phyloP scores from a whole-genome alignment of 345 rosid species.

The Turritis glabra region DNA sequence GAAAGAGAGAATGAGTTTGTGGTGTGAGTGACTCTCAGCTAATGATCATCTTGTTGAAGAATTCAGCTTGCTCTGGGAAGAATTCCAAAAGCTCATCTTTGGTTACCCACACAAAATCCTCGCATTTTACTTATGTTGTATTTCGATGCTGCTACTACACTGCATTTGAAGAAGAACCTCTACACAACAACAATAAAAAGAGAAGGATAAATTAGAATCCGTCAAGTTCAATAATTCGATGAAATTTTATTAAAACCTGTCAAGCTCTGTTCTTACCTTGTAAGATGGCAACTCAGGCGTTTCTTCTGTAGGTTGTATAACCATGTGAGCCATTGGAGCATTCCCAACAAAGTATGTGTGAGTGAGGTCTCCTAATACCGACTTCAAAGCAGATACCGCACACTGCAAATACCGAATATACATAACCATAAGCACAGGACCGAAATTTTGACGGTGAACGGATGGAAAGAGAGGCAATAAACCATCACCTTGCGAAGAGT shows the following conservation, averaged over 20 bases:
- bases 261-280: constrained; percentile 61
- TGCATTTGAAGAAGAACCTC: constrained; percentile 94
- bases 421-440: not conserved
- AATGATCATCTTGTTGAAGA: constrained; percentile 82
- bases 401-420: constrained; percentile 51
- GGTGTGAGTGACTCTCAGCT: constrained; percentile 47
- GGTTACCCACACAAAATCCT: constrained; percentile 88
- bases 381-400: constrained; percentile 82
- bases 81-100: constrained; percentile 86
- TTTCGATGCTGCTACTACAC: constrained; percentile 73
- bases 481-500: constrained; percentile 59
- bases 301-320: constrained; percentile 46
- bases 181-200: constrained; percentile 38
- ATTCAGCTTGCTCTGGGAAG: constrained; percentile 78
- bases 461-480: not conserved
- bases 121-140: constrained; percentile 62
- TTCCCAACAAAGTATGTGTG: constrained; percentile 94
- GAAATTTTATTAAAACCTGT: too few relatives aligned
- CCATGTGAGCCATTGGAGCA: constrained; percentile 96
- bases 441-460: not conserved
- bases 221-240: too few relatives aligned
- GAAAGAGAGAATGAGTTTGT: too few relatives aligned
- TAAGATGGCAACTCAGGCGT: constrained; percentile 45
- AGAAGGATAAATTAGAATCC: not conserved
- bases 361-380: constrained; percentile 76